Base-by-base conservation (phyloP, 1,284 basidiomycete genomes). In the Cutaneotrichosporon mucoides region DNA sequence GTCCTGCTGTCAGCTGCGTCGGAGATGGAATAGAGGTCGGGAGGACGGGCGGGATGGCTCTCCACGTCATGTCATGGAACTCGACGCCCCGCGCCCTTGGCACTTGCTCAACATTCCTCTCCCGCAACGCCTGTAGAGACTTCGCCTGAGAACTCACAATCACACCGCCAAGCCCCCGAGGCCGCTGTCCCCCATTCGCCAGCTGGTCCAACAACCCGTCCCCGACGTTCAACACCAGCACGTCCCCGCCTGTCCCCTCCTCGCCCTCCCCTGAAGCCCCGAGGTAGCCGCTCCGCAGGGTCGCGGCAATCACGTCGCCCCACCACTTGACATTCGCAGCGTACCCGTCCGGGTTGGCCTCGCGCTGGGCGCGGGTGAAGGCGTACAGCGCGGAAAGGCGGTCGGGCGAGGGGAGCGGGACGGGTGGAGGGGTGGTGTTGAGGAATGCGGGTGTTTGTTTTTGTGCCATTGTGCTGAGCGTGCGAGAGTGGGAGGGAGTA, bases 291-390 rank as follows among this genome's bases (percentile, higher is more conserved):
- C 80, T 80, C 55, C 81, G 70, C 5, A 89, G 82, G 6, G 87
- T 76, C 11, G 82, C 81, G 63, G 87, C 84, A 3, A 97, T 78
- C 0, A 86, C 85, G 42, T 79, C 78, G 43, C 83, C 83, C 93
- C 94, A 97, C 92, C 92, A 96, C 59, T 88, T 85, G 40, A 93
- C 79, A 70, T 89, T 90, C 11, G 89, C 84, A 42, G 84, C 79
- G 75, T 87, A 97, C 3, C 90, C 87, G 4, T 87, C 83, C 0
- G 90, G 88, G 73, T 97, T 95, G 2, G 90, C 88, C 37, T 84
- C 79, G 66, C 88, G 89, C 78, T 94, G 91, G 6, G 85, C 82
- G 0, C 89, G 86, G 57, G 95, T 86, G 70, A 94, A 91, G 3
- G 92, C 87, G 77, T 94, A 97, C 12, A 97, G 81, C 0, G 92